Evolutionary conservation across 108 stramenopile genomes (phyloP).

Genomic region (Parietichytrium sp.): DNA sequence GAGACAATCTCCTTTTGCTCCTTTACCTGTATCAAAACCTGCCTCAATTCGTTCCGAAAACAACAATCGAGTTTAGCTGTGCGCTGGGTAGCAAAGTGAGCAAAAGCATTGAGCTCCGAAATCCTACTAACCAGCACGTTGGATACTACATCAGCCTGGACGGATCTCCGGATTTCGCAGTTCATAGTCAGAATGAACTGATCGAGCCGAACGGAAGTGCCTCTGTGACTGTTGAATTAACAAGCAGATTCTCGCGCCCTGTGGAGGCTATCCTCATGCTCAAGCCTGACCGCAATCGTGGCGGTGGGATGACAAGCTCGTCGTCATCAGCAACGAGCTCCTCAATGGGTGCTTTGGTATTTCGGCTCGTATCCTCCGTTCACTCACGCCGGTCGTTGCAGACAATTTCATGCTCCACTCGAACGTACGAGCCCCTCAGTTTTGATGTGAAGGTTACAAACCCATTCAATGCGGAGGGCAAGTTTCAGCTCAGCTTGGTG

Average conservation of each 20-base stretch:
- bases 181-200: background rate
- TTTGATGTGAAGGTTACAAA: conserved; percentile 48
- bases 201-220: conserved; percentile 33
- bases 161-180: conserved; percentile 51
- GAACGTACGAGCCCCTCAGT: conserved; percentile 49
- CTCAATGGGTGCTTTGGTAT: conserved; percentile 54
- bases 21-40: conserved; percentile 48
- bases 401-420: conserved; percentile 28
- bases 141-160: conserved; percentile 56
- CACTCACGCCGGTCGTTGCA: conserved; percentile 40
- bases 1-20: conserved; percentile 36
- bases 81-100: conserved; percentile 48
- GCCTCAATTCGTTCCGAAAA: conserved; percentile 62
- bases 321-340: background rate
- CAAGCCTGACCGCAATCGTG: conserved; percentile 27
- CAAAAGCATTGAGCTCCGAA: conserved; percentile 64
- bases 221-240: conserved; percentile 40
- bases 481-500: background rate
- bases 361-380: conserved; percentile 50
- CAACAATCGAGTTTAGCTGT: conserved; percentile 59
- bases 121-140: conserved; percentile 49
- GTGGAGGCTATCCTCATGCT: conserved; percentile 54
- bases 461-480: conserved; percentile 47
- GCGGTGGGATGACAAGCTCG: conserved; percentile 12
- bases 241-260: conserved; percentile 45